Conservation (phyloP, 208 protist species). For the Angomonas ambiguus region DNA sequence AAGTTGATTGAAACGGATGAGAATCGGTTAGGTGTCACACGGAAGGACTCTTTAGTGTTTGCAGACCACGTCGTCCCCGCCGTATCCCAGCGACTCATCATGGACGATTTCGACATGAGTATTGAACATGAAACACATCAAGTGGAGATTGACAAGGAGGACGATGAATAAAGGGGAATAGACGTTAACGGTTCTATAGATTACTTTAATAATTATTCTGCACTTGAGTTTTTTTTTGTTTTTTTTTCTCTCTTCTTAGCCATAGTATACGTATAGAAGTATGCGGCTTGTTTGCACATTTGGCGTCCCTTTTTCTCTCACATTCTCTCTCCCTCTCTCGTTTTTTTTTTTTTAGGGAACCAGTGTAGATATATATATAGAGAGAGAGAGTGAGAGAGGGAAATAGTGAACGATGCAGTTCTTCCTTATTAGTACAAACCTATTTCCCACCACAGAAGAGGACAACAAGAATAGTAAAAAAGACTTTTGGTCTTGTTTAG, state of each 20-base stretch:
- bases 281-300: conserved; percentile 5
- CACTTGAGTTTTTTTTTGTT: neutral
- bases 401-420: neutral
- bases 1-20: conserved; percentile 57
- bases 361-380: too few relatives aligned
- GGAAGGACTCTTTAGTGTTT: conserved; percentile 13
- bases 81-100: conserved; percentile 75
- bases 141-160: conserved; percentile 80
- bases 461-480: neutral
- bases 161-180: conserved; percentile 47
- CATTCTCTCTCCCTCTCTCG: neutral
- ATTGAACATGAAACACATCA: conserved; percentile 76
- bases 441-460: neutral
- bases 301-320: conserved; percentile 13
- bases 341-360: neutral
- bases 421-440: neutral
- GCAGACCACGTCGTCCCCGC: conserved; percentile 28
- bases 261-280: conserved; percentile 4
- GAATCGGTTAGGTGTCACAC: conserved; percentile 43
- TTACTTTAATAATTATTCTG: conserved; percentile 8
- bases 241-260: conserved; percentile 16
- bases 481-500: conserved; percentile 9
- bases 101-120: conserved; percentile 88
- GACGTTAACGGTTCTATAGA: neutral
- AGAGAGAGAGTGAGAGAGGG: too few relatives aligned